These are phyloP conservation scores for Truncatella angustata DNA, from an alignment of 2,329 filamentous ascomycete genomes.

Conservation along the genomic window DNA sequence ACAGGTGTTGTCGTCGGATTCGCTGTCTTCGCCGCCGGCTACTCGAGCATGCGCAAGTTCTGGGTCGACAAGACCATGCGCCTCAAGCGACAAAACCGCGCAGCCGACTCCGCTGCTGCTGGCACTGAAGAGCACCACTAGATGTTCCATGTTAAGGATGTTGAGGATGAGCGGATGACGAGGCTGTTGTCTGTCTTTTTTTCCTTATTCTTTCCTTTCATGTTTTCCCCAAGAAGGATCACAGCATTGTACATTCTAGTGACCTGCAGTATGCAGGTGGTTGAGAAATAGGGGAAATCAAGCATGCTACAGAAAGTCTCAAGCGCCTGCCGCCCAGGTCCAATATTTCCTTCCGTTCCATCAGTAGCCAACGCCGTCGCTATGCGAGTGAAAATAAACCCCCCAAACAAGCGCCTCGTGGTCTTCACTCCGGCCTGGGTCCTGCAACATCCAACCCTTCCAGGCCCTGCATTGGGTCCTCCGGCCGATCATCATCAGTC, in stretches of 20 bases:
- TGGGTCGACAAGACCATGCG: conserved; percentile 88
- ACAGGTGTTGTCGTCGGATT: conserved; percentile 84
- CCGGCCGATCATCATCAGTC: conserved; percentile 53
- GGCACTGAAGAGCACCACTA: conserved; percentile 32
- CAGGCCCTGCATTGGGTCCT: conserved; percentile 93
- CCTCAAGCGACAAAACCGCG: conserved; percentile 68
- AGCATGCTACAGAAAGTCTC: conserved; percentile 21
- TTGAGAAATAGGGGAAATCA: conserved; percentile 23
- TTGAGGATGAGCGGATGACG: too few species aligned
- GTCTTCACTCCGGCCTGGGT: conserved; percentile 68
- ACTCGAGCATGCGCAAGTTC: conserved; percentile 82
- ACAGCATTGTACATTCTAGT: conserved; percentile 28
- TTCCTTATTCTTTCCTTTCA: too few species aligned
- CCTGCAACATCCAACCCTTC: conserved; percentile 93
- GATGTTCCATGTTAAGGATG: too few species aligned
- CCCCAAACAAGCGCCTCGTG: conserved; percentile 10
- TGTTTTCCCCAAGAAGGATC: conserved; percentile 18
- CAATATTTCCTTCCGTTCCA: neutral
- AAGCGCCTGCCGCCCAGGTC: conserved; percentile 15
- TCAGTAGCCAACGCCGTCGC: conserved; percentile 28
- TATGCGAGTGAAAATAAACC: conserved; percentile 23
- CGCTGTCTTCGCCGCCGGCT: conserved; percentile 75
- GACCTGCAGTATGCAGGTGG: conserved; percentile 15
- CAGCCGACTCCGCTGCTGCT: conserved; percentile 37
- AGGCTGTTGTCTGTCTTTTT: too few species aligned